Percentiles rank a stretch among this genome's conserved stretches.
phyloP scores from a whole-genome alignment of 129 eudicot genomes.

The Flaveria bidentis region DNA sequence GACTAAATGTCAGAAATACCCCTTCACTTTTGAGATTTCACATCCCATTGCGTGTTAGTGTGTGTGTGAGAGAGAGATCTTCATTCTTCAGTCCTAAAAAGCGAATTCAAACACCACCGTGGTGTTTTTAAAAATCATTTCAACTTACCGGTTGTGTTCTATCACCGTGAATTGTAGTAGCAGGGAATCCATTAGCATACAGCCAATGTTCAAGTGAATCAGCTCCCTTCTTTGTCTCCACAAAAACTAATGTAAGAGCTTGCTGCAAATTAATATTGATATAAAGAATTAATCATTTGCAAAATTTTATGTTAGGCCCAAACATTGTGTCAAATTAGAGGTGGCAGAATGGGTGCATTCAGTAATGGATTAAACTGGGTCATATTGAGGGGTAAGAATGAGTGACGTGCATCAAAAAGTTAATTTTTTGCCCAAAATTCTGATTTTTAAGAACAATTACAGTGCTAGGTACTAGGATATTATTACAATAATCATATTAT shows the following conservation, averaged over 20 bases:
- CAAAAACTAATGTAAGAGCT: constrained; percentile 70
- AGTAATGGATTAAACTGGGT: not conserved
- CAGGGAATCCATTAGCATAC: constrained; percentile 52
- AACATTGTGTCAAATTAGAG: not conserved
- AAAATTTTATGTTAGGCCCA: not conserved
- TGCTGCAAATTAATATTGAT: constrained; percentile 42
- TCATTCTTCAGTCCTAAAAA: too few species aligned
- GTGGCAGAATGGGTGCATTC: not conserved
- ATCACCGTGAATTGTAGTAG: constrained; percentile 37
- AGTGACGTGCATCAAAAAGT: not conserved
- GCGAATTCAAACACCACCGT: too few species aligned
- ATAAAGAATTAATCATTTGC: not conserved
- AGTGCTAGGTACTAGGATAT: too few species aligned
- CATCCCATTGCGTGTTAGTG: not conserved
- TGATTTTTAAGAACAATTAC: not conserved
- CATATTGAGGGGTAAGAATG: not conserved
- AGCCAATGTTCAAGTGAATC: constrained; percentile 79
- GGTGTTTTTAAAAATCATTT: constrained; percentile 8
- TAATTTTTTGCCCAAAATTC: not conserved
- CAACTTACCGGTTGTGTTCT: constrained; percentile 33
- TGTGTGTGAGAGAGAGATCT: too few species aligned
- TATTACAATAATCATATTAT: too few species aligned
- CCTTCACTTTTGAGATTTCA: constrained; percentile 1
- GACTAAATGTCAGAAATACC: not conserved
- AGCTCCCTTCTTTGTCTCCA: constrained; percentile 89